These are phyloP conservation scores for Cystofilobasidium ferigula DNA, from an alignment of 768 basidiomycete genomes.

Conservation along the genomic window DNA sequence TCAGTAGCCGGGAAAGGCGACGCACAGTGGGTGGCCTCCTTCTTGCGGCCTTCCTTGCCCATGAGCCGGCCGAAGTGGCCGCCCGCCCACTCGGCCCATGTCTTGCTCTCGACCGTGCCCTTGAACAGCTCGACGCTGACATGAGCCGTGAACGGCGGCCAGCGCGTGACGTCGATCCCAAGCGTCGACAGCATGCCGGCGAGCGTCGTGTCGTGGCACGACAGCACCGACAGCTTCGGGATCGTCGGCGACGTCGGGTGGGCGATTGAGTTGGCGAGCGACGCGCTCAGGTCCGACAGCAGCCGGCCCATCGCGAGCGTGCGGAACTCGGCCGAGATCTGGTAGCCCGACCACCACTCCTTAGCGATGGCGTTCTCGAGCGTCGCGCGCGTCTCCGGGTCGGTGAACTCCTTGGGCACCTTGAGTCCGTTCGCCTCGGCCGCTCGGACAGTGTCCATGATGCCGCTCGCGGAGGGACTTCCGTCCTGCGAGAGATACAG, in stretches of 20 bases:
- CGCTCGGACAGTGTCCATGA: conserved; percentile 63
- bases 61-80: not conserved
- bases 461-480: conserved; percentile 60
- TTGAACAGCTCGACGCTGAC: not conserved
- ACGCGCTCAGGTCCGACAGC: conserved; percentile 48
- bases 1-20: not conserved
- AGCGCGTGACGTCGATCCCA: conserved; percentile 26
- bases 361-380: conserved; percentile 62
- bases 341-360: conserved; percentile 63
- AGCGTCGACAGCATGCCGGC: conserved; percentile 29
- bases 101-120: conserved; percentile 1
- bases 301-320: conserved; percentile 67
- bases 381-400: conserved; percentile 44
- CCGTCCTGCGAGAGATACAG: conserved; percentile 44
- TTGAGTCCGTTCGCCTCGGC: conserved; percentile 59
- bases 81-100: not conserved
- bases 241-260: conserved; percentile 47
- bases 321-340: conserved; percentile 62
- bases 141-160: not conserved
- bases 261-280: not conserved
- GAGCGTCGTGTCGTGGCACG: conserved; percentile 35
- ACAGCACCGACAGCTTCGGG: conserved; percentile 36
- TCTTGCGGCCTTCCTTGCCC: not conserved
- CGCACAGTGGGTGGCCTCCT: conserved; percentile 1
- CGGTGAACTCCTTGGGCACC: conserved; percentile 62